Conservation (phyloP, 805 yeast species). For the Cyberlindnera subsufficiens region DNA sequence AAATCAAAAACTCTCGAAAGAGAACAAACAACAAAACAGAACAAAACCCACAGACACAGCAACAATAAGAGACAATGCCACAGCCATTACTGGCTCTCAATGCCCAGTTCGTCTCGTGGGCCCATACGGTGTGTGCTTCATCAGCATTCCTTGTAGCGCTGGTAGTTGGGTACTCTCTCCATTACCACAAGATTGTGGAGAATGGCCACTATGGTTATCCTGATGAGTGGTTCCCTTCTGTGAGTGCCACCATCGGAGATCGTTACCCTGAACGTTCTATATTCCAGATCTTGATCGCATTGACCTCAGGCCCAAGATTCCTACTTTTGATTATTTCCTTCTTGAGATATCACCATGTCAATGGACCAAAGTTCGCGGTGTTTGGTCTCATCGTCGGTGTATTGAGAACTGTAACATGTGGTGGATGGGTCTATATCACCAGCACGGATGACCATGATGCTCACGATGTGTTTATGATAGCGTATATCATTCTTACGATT, state of each 20-base stretch:
- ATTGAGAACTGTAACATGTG: conserved; percentile 89
- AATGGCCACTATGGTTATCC: conserved; percentile 89
- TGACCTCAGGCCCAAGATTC: conserved; percentile 92
- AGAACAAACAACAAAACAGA: background rate
- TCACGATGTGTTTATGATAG: conserved; percentile 94
- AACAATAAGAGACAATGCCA: conserved; percentile 8
- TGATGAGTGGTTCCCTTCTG: conserved; percentile 98
- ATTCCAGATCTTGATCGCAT: conserved; percentile 86
- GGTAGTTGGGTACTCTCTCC: conserved; percentile 66
- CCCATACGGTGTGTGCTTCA: conserved; percentile 68
- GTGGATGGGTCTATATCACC: conserved; percentile 98
- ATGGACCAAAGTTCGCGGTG: conserved; percentile 28
- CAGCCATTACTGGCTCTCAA: conserved; percentile 34
- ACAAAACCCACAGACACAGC: background rate
- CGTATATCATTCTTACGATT: conserved; percentile 79
- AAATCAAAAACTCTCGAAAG: too few species aligned
- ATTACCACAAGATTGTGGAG: conserved; percentile 81
- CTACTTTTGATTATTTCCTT: conserved; percentile 49
- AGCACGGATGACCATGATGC: conserved; percentile 95
- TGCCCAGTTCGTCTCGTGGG: conserved; percentile 61
- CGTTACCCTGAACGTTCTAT: conserved; percentile 92
- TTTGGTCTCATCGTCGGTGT: conserved; percentile 58
- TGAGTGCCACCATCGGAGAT: conserved; percentile 95
- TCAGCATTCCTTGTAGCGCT: conserved; percentile 75
- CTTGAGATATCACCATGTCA: conserved; percentile 36